These are phyloP conservation scores for Sclerotinia subarctica DNA, from an alignment of 2,329 filamentous ascomycete genomes.

Conservation along the genomic window DNA sequence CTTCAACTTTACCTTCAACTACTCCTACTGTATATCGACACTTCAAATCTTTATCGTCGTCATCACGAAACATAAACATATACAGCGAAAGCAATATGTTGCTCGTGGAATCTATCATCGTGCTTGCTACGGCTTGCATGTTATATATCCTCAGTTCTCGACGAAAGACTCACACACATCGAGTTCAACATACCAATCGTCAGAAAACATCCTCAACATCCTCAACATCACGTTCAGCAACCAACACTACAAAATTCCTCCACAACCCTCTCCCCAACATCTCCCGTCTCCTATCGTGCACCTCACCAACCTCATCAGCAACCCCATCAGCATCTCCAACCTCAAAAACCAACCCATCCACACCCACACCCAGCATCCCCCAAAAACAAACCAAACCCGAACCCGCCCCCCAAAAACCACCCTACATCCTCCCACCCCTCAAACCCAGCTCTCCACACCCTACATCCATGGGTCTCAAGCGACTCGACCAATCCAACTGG, in stretches of 20 bases:
- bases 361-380: not conserved
- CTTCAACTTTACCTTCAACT: not conserved
- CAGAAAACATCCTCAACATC: slow-evolving; percentile 5
- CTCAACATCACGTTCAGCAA: not conserved
- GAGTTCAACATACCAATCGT: not conserved
- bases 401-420: not conserved
- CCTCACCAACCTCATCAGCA: not conserved
- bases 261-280: not conserved
- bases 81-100: slow-evolving; percentile 15
- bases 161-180: not conserved
- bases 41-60: not conserved
- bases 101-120: slow-evolving; percentile 4
- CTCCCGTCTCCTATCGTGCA: not conserved
- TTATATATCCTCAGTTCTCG: slow-evolving; percentile 11
- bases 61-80: too few relatives aligned
- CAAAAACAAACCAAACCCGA: not conserved
- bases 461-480: slow-evolving; percentile 48
- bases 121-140: slow-evolving; percentile 12
- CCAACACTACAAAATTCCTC: not conserved
- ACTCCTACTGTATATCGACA: not conserved
- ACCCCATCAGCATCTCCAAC: not conserved
- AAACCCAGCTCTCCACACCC: slow-evolving; percentile 26
- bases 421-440: slow-evolving; percentile 10
- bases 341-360: not conserved
- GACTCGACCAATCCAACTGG: slow-evolving; percentile 47